A percentile compares a stretch with the other conserved stretches of the same genome.
These are phyloP conservation scores for Fusarium kyushuense DNA, from an alignment of 2,329 filamentous ascomycete species.

Conservation along the genomic window DNA sequence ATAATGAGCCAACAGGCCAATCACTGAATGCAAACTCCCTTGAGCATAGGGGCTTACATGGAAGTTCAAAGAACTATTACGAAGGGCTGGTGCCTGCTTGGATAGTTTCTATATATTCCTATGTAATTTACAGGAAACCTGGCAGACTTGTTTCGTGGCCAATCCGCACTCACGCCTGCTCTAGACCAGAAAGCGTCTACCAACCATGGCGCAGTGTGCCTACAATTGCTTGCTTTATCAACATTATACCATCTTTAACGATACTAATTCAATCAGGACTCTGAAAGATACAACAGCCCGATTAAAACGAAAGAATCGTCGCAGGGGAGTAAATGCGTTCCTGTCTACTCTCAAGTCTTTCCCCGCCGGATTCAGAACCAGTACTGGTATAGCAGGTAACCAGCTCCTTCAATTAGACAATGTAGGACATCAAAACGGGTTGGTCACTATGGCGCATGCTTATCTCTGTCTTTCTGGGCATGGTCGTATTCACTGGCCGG, in stretches of 20 bases:
- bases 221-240: conserved; percentile 14
- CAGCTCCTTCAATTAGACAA: neutral
- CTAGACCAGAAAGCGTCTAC: neutral
- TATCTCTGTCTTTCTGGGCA: conserved; percentile 5
- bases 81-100: neutral
- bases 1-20: neutral
- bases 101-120: neutral
- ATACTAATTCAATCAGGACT: neutral
- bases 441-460: conserved; percentile 19
- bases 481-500: conserved; percentile 6
- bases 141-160: neutral
- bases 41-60: neutral
- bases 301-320: neutral
- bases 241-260: neutral
- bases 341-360: neutral
- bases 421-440: neutral
- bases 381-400: neutral
- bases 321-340: neutral
- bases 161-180: neutral
- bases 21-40: accelerated
- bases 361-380: neutral
- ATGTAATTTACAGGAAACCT: neutral
- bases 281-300: neutral
- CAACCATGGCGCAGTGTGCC: neutral
- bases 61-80: neutral